Conservation (phyloP, 345 rosid genomes). For the Eucalyptus urophylla region DNA sequence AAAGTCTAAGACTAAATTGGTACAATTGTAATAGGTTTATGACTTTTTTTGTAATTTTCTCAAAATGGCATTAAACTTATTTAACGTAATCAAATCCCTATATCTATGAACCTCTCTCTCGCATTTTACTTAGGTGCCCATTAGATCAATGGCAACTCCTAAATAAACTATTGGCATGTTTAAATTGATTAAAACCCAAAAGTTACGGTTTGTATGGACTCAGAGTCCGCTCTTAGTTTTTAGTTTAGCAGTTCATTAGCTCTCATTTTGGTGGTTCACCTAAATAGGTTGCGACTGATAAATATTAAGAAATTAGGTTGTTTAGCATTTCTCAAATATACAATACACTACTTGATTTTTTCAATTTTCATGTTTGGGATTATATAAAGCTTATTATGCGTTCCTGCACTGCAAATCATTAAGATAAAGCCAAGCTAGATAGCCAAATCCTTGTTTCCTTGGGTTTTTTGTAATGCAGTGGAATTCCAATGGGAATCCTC, state of each 20-base stretch:
- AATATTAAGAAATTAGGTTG: not conserved
- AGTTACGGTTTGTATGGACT: not conserved
- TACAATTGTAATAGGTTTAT: rapidly evolving
- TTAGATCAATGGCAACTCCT: not conserved
- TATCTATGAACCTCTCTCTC: not conserved
- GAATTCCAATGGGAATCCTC: not conserved
- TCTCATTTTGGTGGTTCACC: not conserved
- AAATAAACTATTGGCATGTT: not conserved
- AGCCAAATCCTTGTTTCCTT: not conserved
- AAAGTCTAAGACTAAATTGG: rapidly evolving
- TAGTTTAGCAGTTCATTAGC: not conserved
- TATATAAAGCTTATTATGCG: not conserved
- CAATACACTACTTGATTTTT: not conserved
- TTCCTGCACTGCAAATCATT: not conserved
- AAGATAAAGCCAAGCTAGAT: not conserved
- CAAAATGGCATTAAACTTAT: too few relatives aligned
- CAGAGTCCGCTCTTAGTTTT: not conserved
- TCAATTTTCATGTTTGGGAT: not conserved
- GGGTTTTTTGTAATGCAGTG: not conserved
- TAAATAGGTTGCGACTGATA: not conserved
- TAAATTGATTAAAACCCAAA: not conserved
- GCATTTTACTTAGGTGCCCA: not conserved
- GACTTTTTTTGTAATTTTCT: too few relatives aligned
- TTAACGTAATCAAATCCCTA: not conserved
- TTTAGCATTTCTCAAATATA: not conserved